Evolutionary conservation across 1,139 yeast genomes (phyloP), one percentile per base, ranked within the genome.

Genomic region (Kodamaea arcana): DNA sequence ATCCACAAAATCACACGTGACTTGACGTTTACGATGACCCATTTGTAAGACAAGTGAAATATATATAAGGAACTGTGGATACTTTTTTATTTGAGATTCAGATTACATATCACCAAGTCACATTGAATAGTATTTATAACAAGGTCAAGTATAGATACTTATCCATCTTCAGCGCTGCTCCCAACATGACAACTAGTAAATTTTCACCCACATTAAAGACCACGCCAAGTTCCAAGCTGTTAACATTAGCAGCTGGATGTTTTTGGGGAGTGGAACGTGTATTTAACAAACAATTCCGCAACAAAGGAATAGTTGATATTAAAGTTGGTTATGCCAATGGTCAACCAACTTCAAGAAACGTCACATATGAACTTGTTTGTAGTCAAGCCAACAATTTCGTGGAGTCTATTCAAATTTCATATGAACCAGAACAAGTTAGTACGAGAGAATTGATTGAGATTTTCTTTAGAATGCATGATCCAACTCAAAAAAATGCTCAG

Each of bases 201-300:
- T 13, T 9, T 17, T 27, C 30, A 10, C 65, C 72, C 4, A 59
- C 68, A 2, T 44, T 69, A 29, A 56, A 52, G 33, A 58, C 62
- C 11, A 60, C 71, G 2, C 30, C 64, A 5, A 55, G 69, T 4
- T 53, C 82, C 33, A 69, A 73, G 46, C 47, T 80, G 24, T 56
- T 80, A 36, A 82, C 88, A 0, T 57, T 83, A 15, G 90, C 86
- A 1, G 88, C 84, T 2, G 94, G 94, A 3, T 90, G 98, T 55
- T 92, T 88, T 69, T 90, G 97, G 97, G 96, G 96, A 14, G 87
- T 84, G 10, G 97, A 92, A 53, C 83, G 83, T 49, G 79, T 90
- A 26, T 88, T 77, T 63, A 65, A 81, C 43, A 83, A 83, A 53
- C 73, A 83, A 44, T 83, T 78, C 46, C 51, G 52, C 4, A 70